These are phyloP conservation scores for Termitomyces sp. DNA, from an alignment of 768 basidiomycete genomes.

Conservation along the genomic window DNA sequence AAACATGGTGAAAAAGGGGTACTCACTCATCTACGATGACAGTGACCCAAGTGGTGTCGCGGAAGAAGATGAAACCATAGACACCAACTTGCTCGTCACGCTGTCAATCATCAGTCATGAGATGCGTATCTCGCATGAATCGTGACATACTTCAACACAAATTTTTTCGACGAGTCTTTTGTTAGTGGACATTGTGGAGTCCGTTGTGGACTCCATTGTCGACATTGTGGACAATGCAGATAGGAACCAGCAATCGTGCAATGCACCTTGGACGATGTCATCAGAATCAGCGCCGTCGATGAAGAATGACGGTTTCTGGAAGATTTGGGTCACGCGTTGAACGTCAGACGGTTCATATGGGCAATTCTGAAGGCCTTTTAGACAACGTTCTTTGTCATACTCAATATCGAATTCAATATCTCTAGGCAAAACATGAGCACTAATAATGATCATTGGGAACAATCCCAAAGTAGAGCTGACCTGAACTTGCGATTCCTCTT, in stretches of 20 bases:
- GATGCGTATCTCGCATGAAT: neutral
- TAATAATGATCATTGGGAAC: neutral
- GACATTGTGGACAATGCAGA: conserved; percentile 49
- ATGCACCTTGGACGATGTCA: conserved; percentile 44
- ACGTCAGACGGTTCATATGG: conserved; percentile 30
- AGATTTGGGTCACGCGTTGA: conserved; percentile 46
- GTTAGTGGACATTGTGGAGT: conserved; percentile 42
- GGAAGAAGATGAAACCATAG: conserved; percentile 58
- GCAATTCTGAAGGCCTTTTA: conserved; percentile 30
- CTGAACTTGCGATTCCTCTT: conserved; percentile 42
- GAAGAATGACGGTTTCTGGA: conserved; percentile 49
- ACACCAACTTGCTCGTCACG: conserved; percentile 50
- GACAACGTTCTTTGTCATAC: conserved; percentile 38
- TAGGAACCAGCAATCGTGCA: conserved; percentile 55
- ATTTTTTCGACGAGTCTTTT: conserved; percentile 47
- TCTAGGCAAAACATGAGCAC: neutral
- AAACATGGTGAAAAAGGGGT: neutral
- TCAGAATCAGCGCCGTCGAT: conserved; percentile 37
- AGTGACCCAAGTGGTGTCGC: conserved; percentile 47
- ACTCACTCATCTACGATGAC: conserved; percentile 55
- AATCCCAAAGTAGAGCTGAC: conserved; percentile 18
- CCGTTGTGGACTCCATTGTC: no score
- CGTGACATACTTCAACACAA: conserved; percentile 41
- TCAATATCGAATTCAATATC: conserved; percentile 48
- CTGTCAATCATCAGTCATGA: conserved; percentile 19